Evolutionary conservation across 192 early-diverging fungal genomes (phyloP).

Genomic region (Mortierella hygrophila): DNA sequence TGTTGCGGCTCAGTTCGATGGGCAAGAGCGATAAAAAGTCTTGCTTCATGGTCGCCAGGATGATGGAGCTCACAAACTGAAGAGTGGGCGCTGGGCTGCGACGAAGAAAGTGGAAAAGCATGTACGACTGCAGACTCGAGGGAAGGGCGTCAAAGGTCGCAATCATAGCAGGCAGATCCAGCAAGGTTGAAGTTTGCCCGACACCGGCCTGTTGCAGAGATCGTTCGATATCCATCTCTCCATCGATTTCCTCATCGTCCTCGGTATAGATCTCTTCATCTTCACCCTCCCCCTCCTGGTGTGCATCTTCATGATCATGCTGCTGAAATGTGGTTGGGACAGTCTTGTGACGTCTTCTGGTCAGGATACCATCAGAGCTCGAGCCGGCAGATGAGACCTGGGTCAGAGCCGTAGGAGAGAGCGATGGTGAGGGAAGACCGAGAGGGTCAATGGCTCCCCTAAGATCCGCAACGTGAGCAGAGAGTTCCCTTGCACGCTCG

Average conservation of each 20-base stretch:
- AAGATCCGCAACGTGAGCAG: constrained; percentile 24
- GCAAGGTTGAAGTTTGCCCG: constrained; percentile 51
- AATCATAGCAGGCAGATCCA: constrained; percentile 67
- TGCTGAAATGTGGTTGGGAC: constrained; percentile 35
- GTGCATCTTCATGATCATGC: constrained; percentile 17
- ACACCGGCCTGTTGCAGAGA: constrained; percentile 34
- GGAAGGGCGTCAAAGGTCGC: constrained; percentile 87
- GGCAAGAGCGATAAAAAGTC: constrained; percentile 90
- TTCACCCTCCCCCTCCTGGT: constrained; percentile 26
- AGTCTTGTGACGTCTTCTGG: constrained; percentile 41
- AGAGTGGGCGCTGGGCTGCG: constrained; percentile 85
- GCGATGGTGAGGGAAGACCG: constrained; percentile 67
- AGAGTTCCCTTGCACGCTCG: constrained; percentile 22
- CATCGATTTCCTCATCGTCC: constrained; percentile 41
- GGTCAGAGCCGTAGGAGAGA: constrained; percentile 51
- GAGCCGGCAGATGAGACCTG: constrained; percentile 12
- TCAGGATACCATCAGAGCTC: constrained; percentile 23
- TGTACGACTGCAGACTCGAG: constrained; percentile 81
- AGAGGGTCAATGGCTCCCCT: constrained; percentile 48
- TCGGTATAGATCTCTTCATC: constrained; percentile 31
- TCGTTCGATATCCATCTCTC: constrained; percentile 40
- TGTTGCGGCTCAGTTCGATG: constrained; percentile 76
- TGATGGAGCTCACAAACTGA: constrained; percentile 92
- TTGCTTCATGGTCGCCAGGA: constrained; percentile 90
- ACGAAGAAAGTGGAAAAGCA: constrained; percentile 90